Percentiles rank a stretch among this genome's conserved stretches.
Evolutionary conservation across 2,329 filamentous ascomycete genomes (phyloP).

Genomic region (Talaromyces piceae): DNA sequence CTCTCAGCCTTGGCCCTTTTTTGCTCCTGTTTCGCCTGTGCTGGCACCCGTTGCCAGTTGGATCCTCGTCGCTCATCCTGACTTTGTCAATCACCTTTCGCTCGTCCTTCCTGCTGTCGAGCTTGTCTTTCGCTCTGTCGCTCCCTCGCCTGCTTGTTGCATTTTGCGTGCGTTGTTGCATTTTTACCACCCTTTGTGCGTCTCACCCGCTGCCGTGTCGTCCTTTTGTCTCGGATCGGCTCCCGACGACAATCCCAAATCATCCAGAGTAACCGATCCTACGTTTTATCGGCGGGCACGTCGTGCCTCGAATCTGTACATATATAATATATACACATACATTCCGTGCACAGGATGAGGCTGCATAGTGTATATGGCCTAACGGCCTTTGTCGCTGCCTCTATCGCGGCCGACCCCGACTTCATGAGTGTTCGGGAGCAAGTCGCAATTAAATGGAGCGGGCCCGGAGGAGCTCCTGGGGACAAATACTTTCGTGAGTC

Average conservation of each 20-base stretch:
- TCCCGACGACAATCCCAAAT: too few species aligned
- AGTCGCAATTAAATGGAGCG: slow-evolving; percentile 34
- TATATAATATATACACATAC: too few species aligned
- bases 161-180: too few species aligned
- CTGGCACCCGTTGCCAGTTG: too few species aligned
- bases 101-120: too few species aligned
- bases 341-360: not conserved
- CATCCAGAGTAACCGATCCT: too few species aligned
- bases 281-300: too few species aligned
- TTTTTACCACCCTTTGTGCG: too few species aligned
- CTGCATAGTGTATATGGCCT: slow-evolving; percentile 3
- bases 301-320: not conserved
- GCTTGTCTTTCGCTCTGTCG: too few species aligned
- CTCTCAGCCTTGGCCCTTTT: not conserved
- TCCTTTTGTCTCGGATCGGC: too few species aligned
- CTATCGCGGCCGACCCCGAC: slow-evolving; percentile 26
- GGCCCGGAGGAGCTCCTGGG: slow-evolving; percentile 30
- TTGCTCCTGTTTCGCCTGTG: not conserved
- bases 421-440: slow-evolving; percentile 38
- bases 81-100: not conserved
- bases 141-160: too few species aligned
- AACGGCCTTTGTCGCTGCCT: slow-evolving; percentile 1
- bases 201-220: too few species aligned
- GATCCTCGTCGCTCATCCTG: not conserved
- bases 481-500: slow-evolving; percentile 46